Percentiles rank a stretch among this genome's conserved stretches.
phyloP scores from a whole-genome alignment of 2,329 filamentous ascomycete species.

The Colletotrichum lupini region DNA sequence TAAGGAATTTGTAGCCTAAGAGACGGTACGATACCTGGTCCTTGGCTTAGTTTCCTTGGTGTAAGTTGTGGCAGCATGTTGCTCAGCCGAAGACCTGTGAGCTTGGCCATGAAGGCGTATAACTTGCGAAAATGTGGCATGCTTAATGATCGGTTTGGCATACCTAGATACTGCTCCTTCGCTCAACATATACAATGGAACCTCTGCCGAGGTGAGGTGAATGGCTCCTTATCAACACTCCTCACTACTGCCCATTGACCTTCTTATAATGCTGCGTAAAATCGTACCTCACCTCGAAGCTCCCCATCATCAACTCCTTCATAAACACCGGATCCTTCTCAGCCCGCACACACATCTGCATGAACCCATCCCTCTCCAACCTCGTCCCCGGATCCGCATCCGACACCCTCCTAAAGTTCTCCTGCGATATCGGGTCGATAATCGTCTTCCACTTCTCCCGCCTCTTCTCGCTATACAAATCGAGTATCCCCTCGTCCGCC shows the following conservation, averaged over 20 bases:
- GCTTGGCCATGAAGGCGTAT: background rate
- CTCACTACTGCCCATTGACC: background rate
- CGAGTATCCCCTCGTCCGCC: constrained; percentile 56
- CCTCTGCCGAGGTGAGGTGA: background rate
- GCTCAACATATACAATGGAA: background rate
- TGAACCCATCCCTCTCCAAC: constrained; percentile 42
- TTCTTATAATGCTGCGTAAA: constrained; percentile 56
- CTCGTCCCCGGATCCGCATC: constrained; percentile 53
- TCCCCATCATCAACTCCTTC: constrained; percentile 47
- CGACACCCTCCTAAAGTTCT: constrained; percentile 56
- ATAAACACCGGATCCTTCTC: constrained; percentile 47
- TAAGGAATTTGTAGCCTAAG: too few species aligned
- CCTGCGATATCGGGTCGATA: constrained; percentile 55
- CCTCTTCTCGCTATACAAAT: constrained; percentile 57
- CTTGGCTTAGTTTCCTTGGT: background rate
- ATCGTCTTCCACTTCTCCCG: constrained; percentile 57
- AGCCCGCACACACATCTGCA: constrained; percentile 50
- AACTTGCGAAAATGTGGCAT: background rate
- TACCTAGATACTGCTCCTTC: background rate
- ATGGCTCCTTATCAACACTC: background rate
- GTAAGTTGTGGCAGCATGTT: background rate
- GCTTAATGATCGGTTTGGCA: rapidly evolving
- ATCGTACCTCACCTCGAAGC: constrained; percentile 54
- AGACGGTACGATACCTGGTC: background rate
- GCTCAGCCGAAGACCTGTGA: background rate